Conservation (phyloP, 2,329 filamentous ascomycete genomes). For the Neonectria hederae region DNA sequence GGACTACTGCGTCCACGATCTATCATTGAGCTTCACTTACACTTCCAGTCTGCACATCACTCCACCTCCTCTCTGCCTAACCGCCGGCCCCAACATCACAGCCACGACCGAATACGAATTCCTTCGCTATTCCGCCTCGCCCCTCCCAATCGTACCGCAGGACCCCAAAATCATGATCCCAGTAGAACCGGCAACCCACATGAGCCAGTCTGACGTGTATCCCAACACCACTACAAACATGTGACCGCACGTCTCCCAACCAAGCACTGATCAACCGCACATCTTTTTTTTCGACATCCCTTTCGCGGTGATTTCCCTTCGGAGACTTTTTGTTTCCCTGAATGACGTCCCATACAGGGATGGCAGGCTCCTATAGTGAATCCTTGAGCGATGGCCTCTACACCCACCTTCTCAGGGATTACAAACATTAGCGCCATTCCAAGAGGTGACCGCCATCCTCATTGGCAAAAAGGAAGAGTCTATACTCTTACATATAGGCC, state of each 20-base stretch:
- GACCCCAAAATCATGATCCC: background rate
- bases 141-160: background rate
- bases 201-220: background rate
- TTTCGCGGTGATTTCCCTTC: background rate
- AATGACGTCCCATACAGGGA: background rate
- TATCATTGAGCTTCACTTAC: background rate
- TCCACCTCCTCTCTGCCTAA: background rate
- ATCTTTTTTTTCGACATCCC: background rate
- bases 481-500: too few species aligned
- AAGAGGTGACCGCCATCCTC: too few species aligned
- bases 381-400: background rate
- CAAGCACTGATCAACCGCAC: background rate
- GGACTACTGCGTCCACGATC: background rate
- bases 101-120: background rate
- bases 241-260: background rate
- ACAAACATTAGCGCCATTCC: too few species aligned
- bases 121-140: background rate
- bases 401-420: too few species aligned
- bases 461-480: too few species aligned
- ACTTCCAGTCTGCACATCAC: background rate
- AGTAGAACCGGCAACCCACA: background rate
- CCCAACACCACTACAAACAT: background rate
- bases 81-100: background rate
- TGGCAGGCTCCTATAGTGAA: too few species aligned
- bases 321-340: background rate